A percentile compares a stretch with the other conserved stretches of the same genome.
These are phyloP conservation scores for Trichoderma koningii DNA, from an alignment of 2,329 filamentous ascomycete genomes.

Conservation along the genomic window DNA sequence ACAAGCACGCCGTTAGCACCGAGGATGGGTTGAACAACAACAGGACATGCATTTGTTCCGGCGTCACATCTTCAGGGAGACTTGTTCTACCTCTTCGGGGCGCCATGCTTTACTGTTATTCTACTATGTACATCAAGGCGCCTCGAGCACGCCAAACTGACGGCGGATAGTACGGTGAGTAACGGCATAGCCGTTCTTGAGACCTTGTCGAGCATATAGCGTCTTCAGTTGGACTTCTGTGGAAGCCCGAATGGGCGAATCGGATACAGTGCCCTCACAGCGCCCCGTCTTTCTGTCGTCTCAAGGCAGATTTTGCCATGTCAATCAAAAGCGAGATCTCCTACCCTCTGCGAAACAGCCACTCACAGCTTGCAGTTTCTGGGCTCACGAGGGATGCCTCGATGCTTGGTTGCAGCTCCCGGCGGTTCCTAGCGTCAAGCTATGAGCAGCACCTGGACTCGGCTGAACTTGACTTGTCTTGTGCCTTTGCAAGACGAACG, in stretches of 20 bases:
- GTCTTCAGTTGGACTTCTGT: neutral
- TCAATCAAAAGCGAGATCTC: neutral
- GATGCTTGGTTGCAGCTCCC: slow-evolving; percentile 1
- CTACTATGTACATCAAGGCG: neutral
- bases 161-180: neutral
- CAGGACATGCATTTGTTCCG: neutral
- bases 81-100: neutral
- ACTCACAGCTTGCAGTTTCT: neutral
- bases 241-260: neutral
- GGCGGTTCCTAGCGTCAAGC: neutral
- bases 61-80: neutral
- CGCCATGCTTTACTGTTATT: neutral
- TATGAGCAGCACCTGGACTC: neutral
- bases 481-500: neutral
- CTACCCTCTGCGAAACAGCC: neutral
- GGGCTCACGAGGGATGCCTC: neutral
- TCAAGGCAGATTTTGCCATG: neutral
- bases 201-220: neutral
- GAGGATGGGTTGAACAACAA: neutral
- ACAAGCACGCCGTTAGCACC: neutral
- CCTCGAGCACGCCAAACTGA: neutral
- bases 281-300: neutral
- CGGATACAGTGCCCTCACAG: slow-evolving; percentile 5
- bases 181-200: neutral
- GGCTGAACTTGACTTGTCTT: slow-evolving; percentile 5